Evolutionary conservation across 352 stramenopile species (phyloP), one percentile per base, ranked within the genome.

Genomic region (Phytophthora constricta): DNA sequence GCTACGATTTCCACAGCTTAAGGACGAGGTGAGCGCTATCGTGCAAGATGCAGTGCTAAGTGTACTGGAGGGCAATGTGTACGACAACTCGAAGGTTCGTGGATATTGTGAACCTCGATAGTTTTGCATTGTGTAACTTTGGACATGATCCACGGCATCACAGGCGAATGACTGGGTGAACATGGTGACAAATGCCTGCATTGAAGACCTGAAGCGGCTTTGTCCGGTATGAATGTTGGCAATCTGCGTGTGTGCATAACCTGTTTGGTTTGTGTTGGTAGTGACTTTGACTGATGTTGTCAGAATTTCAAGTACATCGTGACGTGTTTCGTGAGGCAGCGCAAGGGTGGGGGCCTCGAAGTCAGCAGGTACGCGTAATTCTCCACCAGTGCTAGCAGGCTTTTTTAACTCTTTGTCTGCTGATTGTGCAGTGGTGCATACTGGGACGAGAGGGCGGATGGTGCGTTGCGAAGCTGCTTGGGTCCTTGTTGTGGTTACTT

Each of bases 281-380:
- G 86, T n/a, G n/a, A n/a, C n/a, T 13, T 56, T 17, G 10, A n/a
- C 43, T 56, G 11, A 16, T 52, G 10, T 5, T 19, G 34, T 14
- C 55, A 94, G 86, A 89, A 94, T 63, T 94, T 94, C 80, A 94
- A 94, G 70, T 94, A 90, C 67, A 86, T 94, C 34, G 82, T 91
- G 4, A 87, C 82, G 47, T 92, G 84, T 48, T 78, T 82, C 50
- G 63, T 94, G 37, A 75, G 81, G 1, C 82, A 94, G 62, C 77
- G 80, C 50, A 91, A 91, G 43, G 82, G 80, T 16, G 82, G 59
- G 11, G 84, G 86, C 10, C 27, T 92, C 33, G 84, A 94, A 51
- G 63, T 91, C 26, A 75, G 72, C 57, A 88, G 79, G 82, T 83
- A 45, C 14, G 22, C 5, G 49, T 22, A 5, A 3, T 31, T 37